Conservation (phyloP, 202 grass and related monocot species). For the Panicum hallii region DNA sequence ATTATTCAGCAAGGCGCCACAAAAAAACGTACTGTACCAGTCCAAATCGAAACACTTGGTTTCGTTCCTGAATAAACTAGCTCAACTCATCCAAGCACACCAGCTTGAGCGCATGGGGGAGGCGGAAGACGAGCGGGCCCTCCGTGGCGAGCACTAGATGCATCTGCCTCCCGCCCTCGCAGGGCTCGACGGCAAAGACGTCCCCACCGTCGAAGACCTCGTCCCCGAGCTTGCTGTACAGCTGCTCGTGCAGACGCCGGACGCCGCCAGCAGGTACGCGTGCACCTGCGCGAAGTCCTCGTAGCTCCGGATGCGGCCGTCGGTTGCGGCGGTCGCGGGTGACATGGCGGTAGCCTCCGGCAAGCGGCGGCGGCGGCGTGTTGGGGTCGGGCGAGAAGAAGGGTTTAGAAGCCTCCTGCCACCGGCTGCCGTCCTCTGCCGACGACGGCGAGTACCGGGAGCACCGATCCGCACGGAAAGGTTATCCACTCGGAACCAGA, state of each 20-base stretch:
- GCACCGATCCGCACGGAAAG: background rate
- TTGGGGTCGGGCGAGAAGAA: constrained; percentile 21
- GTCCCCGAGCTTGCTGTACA: constrained; percentile 78
- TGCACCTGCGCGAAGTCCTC: constrained; percentile 78
- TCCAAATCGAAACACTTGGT: background rate
- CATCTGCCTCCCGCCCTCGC: constrained; percentile 63
- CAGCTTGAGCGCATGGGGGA: constrained; percentile 75
- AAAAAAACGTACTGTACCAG: background rate
- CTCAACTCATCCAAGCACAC: background rate
- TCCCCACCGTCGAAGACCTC: constrained; percentile 92
- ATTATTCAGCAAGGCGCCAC: background rate
- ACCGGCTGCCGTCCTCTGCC: background rate
- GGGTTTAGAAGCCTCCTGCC: constrained; percentile 46
- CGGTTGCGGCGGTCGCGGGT: constrained; percentile 15
- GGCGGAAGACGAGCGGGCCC: constrained; percentile 65
- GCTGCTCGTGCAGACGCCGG: constrained; percentile 69
- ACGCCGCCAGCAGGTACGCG: constrained; percentile 67
- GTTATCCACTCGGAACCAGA: background rate
- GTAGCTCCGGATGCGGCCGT: constrained; percentile 49
- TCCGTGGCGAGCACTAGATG: constrained; percentile 59
- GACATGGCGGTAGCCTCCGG: constrained; percentile 29
- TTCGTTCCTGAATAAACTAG: background rate
- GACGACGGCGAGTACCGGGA: background rate
- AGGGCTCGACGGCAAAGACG: constrained; percentile 71
- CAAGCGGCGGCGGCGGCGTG: constrained; percentile 2